Percentiles rank a stretch among this genome's conserved stretches.
Conservation (phyloP, 2,329 filamentous ascomycete genomes). For the Botrytis deweyae region DNA sequence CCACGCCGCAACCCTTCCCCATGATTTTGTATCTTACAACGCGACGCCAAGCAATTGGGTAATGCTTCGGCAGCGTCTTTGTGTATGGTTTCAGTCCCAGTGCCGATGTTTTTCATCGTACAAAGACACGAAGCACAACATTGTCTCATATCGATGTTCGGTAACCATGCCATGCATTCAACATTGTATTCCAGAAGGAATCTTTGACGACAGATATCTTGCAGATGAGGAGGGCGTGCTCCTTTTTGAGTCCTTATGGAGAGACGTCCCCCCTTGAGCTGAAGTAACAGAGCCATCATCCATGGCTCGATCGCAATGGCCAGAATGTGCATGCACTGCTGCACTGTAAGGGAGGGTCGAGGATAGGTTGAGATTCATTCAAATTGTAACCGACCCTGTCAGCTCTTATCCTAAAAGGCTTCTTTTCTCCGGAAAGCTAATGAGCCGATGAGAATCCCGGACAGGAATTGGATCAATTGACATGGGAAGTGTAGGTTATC, state of each 20-base stretch:
- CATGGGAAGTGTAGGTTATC: not conserved
- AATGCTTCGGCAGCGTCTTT: not conserved
- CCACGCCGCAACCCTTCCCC: not conserved
- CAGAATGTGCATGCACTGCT: not conserved
- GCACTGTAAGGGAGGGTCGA: not conserved
- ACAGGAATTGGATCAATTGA: not conserved
- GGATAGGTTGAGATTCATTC: not conserved
- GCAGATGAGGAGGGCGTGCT: not conserved
- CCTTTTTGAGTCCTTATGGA: not conserved
- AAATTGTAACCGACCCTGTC: constrained; percentile 9
- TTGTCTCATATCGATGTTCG: not conserved
- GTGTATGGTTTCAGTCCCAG: constrained; percentile 7
- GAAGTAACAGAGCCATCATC: not conserved
- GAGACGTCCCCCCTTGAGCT: not conserved
- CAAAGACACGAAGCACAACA: not conserved
- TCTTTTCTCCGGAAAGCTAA: not conserved
- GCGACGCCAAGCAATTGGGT: not conserved
- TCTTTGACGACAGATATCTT: not conserved
- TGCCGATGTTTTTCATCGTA: not conserved
- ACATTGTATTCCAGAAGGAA: not conserved
- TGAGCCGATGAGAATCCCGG: not conserved
- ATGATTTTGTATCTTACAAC: not conserved
- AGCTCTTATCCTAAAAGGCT: not conserved
- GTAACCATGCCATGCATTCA: not conserved
- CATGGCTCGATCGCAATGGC: not conserved